phyloP scores from a whole-genome alignment of 192 early-diverging fungal genomes.

The Coemansia sp. region DNA sequence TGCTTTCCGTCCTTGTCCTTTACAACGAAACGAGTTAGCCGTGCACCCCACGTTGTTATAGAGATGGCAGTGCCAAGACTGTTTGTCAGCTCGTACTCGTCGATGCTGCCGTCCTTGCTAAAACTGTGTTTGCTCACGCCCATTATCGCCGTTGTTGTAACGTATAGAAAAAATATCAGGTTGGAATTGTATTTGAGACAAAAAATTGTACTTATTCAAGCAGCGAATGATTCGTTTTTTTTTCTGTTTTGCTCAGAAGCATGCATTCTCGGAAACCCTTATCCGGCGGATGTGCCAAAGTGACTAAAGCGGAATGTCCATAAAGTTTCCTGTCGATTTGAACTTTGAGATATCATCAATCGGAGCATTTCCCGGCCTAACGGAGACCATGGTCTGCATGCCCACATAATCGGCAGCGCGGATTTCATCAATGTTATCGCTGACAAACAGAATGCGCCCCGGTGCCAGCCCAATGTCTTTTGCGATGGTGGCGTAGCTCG shows the following conservation, averaged over 20 bases:
- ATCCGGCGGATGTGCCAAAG: background rate
- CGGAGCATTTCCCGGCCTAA: slow-evolving; percentile 73
- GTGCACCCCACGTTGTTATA: slow-evolving; percentile 68
- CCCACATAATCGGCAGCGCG: slow-evolving; percentile 74
- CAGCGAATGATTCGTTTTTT: no score
- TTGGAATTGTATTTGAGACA: background rate
- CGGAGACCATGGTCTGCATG: slow-evolving; percentile 67
- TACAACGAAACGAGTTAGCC: slow-evolving; percentile 67
- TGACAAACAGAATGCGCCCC: slow-evolving; percentile 78
- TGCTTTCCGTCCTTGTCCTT: slow-evolving; percentile 55
- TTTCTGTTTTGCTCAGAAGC: no score
- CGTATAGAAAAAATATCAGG: background rate
- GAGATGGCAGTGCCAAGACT: slow-evolving; percentile 23
- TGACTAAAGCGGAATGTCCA: slow-evolving; percentile 23
- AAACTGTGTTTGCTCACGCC: slow-evolving; percentile 39
- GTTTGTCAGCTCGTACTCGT: slow-evolving; percentile 42
- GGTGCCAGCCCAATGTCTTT: slow-evolving; percentile 61
- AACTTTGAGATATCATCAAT: slow-evolving; percentile 12
- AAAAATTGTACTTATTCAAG: background rate
- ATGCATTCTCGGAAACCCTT: no score
- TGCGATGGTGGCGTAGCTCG: slow-evolving; percentile 79
- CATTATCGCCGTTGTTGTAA: slow-evolving; percentile 12
- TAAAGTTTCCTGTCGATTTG: slow-evolving; percentile 27
- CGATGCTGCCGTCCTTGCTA: slow-evolving; percentile 31
- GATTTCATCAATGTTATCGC: slow-evolving; percentile 88